phyloP scores from a whole-genome alignment of 371 early-diverging fungal species.

The Apophysomyces trapeziformis region DNA sequence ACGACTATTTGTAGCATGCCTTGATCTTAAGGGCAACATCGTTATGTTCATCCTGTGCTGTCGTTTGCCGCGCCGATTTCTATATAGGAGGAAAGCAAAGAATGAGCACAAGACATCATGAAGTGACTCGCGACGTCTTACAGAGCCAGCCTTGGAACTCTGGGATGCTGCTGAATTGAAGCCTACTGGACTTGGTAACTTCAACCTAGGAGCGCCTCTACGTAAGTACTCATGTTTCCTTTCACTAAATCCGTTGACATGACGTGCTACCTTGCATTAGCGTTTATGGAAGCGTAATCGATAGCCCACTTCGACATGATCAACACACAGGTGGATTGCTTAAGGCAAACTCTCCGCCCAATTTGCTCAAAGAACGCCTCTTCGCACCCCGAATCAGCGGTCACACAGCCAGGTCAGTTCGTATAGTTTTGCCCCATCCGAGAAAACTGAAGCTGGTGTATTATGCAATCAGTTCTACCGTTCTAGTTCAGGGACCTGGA shows the following conservation, averaged over 20 bases:
- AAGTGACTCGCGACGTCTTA: constrained; percentile 2
- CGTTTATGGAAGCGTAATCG: constrained; percentile 41
- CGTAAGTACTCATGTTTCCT: neutral
- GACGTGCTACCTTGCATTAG: constrained; percentile 17
- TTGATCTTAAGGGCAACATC: constrained; percentile 44
- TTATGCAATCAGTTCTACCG: too few relatives aligned
- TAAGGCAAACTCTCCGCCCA: too few relatives aligned
- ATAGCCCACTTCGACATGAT: constrained; percentile 41
- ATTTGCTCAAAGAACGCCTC: too few relatives aligned
- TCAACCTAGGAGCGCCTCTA: constrained; percentile 13
- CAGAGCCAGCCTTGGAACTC: constrained; percentile 23
- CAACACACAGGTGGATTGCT: too few relatives aligned
- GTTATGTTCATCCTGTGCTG: constrained; percentile 27
- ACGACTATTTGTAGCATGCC: constrained; percentile 19
- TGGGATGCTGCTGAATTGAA: constrained; percentile 39
- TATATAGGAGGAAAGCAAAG: constrained; percentile 10
- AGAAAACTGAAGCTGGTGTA: too few relatives aligned
- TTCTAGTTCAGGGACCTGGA: too few relatives aligned
- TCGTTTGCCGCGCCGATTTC: constrained; percentile 31
- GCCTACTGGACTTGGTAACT: constrained; percentile 41
- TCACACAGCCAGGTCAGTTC: too few relatives aligned
- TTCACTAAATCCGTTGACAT: neutral
- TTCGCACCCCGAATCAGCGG: too few relatives aligned
- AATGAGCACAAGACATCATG: too few relatives aligned
- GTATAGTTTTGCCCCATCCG: too few relatives aligned